These are phyloP conservation scores for Neoboletus magnificus DNA, from an alignment of 768 basidiomycete genomes.

Conservation along the genomic window DNA sequence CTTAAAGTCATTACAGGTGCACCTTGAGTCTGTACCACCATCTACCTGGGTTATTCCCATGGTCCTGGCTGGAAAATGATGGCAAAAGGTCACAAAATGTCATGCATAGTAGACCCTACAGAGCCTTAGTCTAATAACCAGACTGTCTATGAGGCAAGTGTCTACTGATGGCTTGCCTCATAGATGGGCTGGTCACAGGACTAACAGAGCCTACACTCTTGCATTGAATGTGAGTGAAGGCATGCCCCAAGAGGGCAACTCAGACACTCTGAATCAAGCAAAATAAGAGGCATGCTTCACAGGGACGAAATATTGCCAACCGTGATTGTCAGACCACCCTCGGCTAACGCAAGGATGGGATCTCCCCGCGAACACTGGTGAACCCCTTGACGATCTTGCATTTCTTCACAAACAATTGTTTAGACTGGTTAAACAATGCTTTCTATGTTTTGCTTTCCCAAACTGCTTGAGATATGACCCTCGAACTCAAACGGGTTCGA, in stretches of 20 bases:
- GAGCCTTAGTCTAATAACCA: no score
- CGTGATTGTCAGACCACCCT: slow-evolving; percentile 62
- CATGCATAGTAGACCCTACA: no score
- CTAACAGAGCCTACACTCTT: no score
- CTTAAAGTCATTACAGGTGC: no score
- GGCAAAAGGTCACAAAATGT: no score
- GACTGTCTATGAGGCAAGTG: no score
- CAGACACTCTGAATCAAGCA: slow-evolving; percentile 59
- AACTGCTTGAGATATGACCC: not conserved
- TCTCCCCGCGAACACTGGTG: slow-evolving; percentile 44
- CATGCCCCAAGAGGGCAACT: slow-evolving; percentile 33
- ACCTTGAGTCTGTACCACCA: no score
- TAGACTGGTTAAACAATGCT: not conserved
- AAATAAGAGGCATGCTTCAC: slow-evolving; percentile 54
- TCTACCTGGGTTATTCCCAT: no score
- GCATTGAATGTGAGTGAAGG: no score
- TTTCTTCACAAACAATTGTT: not conserved
- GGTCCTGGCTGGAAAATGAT: no score
- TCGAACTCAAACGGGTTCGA: not conserved
- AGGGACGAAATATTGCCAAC: slow-evolving; percentile 55
- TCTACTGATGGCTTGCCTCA: no score
- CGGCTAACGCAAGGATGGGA: slow-evolving; percentile 42
- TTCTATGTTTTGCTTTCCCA: not conserved
- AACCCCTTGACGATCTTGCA: not conserved
- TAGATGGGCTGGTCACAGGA: no score